Evolutionary conservation across 2,329 filamentous ascomycete genomes (phyloP).

Genomic region (Penicillium sumatraense): DNA sequence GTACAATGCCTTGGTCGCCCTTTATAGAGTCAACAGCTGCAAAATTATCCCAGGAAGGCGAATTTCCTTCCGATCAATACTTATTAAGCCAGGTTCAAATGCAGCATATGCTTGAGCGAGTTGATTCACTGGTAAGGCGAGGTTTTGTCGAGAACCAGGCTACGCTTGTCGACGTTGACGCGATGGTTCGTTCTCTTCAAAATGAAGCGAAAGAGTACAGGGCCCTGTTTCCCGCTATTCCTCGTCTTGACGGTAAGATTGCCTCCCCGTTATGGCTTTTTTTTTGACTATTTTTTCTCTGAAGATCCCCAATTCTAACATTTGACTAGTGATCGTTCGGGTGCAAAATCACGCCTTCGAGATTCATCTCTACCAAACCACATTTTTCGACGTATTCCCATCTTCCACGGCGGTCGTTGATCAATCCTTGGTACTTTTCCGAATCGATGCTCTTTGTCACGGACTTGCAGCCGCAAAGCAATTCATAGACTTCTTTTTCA

Average conservation of each 20-base stretch:
- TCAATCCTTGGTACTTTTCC: not conserved
- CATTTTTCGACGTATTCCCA: constrained; percentile 12
- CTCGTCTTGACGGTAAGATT: constrained; percentile 1
- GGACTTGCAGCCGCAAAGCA: constrained; percentile 11
- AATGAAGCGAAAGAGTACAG: constrained; percentile 11
- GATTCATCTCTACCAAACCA: constrained; percentile 12
- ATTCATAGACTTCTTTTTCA: constrained; percentile 4
- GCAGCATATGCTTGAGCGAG: constrained; percentile 11
- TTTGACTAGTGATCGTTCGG: not conserved
- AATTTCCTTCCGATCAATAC: constrained; percentile 13
- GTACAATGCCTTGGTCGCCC: constrained; percentile 14
- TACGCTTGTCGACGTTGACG: constrained; percentile 1
- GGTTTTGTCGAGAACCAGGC: constrained; percentile 1
- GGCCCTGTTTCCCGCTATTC: constrained; percentile 7
- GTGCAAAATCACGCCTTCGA: constrained; percentile 4
- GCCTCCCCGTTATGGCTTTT: too few relatives aligned
- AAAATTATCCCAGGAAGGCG: constrained; percentile 11
- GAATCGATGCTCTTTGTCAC: constrained; percentile 9
- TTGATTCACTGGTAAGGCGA: constrained; percentile 7
- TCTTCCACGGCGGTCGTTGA: not conserved
- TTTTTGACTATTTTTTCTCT: too few relatives aligned
- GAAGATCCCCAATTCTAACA: not conserved
- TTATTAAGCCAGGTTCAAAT: constrained; percentile 11
- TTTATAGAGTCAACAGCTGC: constrained; percentile 16
- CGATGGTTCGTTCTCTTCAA: constrained; percentile 7